Percentiles rank a stretch among this genome's conserved stretches.
Evolutionary conservation across 805 yeast genomes (phyloP).

Genomic region (Blastobotrys terrestris): DNA sequence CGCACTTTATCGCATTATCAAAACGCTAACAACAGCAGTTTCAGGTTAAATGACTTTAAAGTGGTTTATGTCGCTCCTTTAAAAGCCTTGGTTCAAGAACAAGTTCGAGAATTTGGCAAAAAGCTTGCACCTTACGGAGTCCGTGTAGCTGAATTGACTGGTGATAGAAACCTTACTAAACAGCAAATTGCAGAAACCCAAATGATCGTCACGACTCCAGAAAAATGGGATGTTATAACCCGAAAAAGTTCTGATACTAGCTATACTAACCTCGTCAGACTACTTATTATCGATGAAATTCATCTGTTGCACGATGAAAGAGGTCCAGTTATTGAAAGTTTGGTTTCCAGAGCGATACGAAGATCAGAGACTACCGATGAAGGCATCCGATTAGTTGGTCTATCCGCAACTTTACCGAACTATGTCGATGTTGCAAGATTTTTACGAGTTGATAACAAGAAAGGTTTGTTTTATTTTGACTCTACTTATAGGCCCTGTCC

Average conservation of each 20-base stretch:
- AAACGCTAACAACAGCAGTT: constrained; percentile 39
- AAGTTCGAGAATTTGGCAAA: constrained; percentile 76
- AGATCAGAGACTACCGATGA: constrained; percentile 39
- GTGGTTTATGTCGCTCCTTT: constrained; percentile 88
- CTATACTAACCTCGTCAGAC: constrained; percentile 55
- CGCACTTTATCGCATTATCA: constrained; percentile 51
- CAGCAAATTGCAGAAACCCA: constrained; percentile 76
- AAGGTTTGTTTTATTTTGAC: constrained; percentile 75
- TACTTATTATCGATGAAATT: constrained; percentile 84
- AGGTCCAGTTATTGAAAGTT: constrained; percentile 89
- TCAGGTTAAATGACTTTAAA: constrained; percentile 54
- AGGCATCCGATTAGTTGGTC: constrained; percentile 66
- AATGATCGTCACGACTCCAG: constrained; percentile 87
- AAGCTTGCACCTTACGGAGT: constrained; percentile 60
- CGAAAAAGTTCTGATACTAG: constrained; percentile 68
- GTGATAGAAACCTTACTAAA: constrained; percentile 74
- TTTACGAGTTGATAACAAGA: constrained; percentile 48
- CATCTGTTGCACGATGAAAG: constrained; percentile 90
- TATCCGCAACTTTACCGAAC: constrained; percentile 91
- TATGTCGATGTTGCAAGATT: constrained; percentile 81
- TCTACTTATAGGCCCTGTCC: constrained; percentile 89
- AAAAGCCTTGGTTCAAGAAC: constrained; percentile 93
- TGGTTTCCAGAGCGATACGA: constrained; percentile 68
- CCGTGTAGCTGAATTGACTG: constrained; percentile 79
- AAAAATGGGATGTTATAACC: constrained; percentile 95